Conservation (phyloP, 1,139 yeast species). For the Pichia sp. region DNA sequence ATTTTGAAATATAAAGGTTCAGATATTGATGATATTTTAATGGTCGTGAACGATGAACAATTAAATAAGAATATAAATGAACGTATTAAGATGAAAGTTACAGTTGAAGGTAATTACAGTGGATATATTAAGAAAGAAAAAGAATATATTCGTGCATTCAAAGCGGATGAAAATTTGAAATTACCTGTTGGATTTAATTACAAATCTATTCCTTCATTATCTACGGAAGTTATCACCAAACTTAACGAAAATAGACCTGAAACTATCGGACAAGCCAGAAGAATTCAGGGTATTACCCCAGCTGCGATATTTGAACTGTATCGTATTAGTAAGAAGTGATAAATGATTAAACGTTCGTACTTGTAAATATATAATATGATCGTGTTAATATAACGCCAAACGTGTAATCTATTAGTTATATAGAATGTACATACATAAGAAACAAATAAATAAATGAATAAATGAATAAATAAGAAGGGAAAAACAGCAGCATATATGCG, state of each 20-base stretch:
- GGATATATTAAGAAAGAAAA: conserved; percentile 75
- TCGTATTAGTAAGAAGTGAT: conserved; percentile 28
- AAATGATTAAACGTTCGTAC: too few species aligned
- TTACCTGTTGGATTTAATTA: conserved; percentile 68
- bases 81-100: conserved; percentile 54
- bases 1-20: conserved; percentile 42
- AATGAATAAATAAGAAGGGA: background rate
- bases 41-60: conserved; percentile 29
- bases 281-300: conserved; percentile 93
- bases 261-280: conserved; percentile 89
- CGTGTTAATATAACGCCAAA: too few species aligned
- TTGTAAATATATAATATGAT: too few species aligned
- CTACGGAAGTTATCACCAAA: conserved; percentile 67
- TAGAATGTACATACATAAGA: too few species aligned
- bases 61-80: conserved; percentile 35
- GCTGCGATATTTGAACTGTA: conserved; percentile 69
- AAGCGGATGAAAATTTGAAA: conserved; percentile 69
- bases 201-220: conserved; percentile 43
- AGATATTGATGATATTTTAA: conserved; percentile 31
- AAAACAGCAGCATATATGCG: background rate
- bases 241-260: conserved; percentile 75
- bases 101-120: conserved; percentile 76
- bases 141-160: conserved; percentile 66
- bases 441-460: conserved; percentile 1
- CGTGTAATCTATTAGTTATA: too few species aligned